phyloP scores from a whole-genome alignment of 352 stramenopile genomes.

The Pythium rhizo-oryzae region DNA sequence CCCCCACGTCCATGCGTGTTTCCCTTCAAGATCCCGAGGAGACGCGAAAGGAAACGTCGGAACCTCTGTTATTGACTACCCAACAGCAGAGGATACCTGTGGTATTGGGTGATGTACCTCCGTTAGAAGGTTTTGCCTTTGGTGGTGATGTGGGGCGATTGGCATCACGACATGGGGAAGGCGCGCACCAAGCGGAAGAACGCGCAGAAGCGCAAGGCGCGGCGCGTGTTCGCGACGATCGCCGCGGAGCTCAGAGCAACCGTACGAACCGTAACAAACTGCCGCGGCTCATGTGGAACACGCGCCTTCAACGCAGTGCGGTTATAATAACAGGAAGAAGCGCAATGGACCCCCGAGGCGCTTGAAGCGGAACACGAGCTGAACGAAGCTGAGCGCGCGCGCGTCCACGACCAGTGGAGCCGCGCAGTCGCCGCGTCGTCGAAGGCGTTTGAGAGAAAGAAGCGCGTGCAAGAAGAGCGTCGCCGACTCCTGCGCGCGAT shows the following conservation, averaged over 20 bases:
- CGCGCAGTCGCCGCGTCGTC: conserved; percentile 40
- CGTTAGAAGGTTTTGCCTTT: neutral
- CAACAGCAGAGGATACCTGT: neutral
- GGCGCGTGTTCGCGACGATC: conserved; percentile 62
- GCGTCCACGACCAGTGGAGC: conserved; percentile 57
- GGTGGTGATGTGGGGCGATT: neutral
- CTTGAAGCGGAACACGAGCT: conserved; percentile 54
- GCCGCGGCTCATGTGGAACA: no score
- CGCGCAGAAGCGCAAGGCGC: conserved; percentile 70
- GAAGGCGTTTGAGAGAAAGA: conserved; percentile 48
- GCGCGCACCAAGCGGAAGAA: conserved; percentile 76
- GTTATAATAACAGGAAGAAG: conserved; percentile 32
- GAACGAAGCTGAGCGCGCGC: conserved; percentile 61
- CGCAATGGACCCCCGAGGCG: conserved; percentile 44
- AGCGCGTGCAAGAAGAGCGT: conserved; percentile 52
- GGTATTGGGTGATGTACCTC: neutral
- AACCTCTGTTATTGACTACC: conserved; percentile 12
- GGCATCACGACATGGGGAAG: conserved; percentile 41
- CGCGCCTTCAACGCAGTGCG: no score
- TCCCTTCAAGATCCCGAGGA: conserved; percentile 28
- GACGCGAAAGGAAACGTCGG: conserved; percentile 22
- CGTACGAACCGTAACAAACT: conserved; percentile 24
- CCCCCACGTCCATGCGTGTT: neutral
- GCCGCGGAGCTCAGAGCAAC: conserved; percentile 46
- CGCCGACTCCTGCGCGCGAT: conserved; percentile 53